Evolutionary conservation across 768 basidiomycete genomes (phyloP).

Genomic region (Tricholoma sp.): DNA sequence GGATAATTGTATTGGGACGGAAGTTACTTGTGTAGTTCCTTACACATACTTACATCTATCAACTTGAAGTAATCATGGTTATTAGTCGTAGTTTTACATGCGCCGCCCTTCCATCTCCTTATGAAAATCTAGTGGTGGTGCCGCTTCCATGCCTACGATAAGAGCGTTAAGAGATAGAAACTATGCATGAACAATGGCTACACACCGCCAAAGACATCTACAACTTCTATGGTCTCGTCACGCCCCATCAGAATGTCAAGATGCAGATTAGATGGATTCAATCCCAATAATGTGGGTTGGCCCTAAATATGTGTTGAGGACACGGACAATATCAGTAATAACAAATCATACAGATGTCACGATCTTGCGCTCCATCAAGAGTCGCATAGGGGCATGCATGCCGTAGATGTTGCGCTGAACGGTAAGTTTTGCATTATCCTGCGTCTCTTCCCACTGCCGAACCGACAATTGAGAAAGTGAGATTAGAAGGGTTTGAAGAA

Average conservation of each 20-base stretch:
- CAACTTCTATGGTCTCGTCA: conserved; percentile 75
- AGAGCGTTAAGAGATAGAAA: conserved; percentile 2
- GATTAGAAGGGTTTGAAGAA: neutral
- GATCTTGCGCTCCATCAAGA: conserved; percentile 91
- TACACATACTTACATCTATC: no score
- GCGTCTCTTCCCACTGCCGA: conserved; percentile 87
- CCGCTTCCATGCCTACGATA: conserved; percentile 48
- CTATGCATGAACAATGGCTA: conserved; percentile 1
- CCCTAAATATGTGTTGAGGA: conserved; percentile 21
- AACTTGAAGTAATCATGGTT: conserved; percentile 7
- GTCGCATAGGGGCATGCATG: conserved; percentile 81
- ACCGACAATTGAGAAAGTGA: neutral
- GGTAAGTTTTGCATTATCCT: conserved; percentile 81
- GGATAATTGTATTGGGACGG: neutral
- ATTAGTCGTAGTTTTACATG: conserved; percentile 32
- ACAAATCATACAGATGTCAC: conserved; percentile 58
- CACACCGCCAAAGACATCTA: conserved; percentile 78
- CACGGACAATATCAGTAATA: neutral
- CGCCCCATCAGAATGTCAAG: conserved; percentile 92
- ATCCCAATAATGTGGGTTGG: conserved; percentile 62
- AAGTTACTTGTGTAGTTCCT: neutral
- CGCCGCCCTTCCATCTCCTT: conserved; percentile 62
- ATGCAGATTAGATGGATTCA: conserved; percentile 72
- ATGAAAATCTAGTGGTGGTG: conserved; percentile 51
- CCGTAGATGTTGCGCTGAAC: conserved; percentile 83